phyloP scores from a whole-genome alignment of 1,284 basidiomycete genomes.

The Moesziomyces sp. region DNA sequence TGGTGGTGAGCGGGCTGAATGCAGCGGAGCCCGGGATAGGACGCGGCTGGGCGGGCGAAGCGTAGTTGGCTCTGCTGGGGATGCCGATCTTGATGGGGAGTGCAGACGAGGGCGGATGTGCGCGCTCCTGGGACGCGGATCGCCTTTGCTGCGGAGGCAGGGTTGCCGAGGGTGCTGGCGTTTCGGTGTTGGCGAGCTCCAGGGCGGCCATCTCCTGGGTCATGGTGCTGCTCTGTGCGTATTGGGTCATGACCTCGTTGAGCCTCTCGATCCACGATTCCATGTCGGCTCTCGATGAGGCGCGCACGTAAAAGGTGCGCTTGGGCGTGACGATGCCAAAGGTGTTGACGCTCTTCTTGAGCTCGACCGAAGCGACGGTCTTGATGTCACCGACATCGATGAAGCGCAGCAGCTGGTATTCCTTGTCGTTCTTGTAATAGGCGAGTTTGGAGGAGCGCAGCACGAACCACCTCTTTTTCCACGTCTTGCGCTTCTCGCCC shows the following conservation, averaged over 20 bases:
- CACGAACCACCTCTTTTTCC: slow-evolving; percentile 99
- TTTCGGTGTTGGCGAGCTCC: slow-evolving; percentile 37
- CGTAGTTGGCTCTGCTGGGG: slow-evolving; percentile 39
- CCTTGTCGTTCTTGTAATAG: slow-evolving; percentile 90
- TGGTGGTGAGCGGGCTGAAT: slow-evolving; percentile 53
- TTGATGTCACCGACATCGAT: slow-evolving; percentile 90
- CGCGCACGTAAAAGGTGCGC: slow-evolving; percentile 93
- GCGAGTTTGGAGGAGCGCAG: slow-evolving; percentile 88
- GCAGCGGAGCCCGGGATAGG: slow-evolving; percentile 43
- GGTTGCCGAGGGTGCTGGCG: slow-evolving; percentile 32
- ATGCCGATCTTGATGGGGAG: slow-evolving; percentile 54
- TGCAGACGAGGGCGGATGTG: slow-evolving; percentile 5
- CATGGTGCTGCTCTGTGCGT: slow-evolving; percentile 54
- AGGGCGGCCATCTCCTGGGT: slow-evolving; percentile 54
- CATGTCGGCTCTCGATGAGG: slow-evolving; percentile 78
- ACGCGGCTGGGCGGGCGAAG: slow-evolving; percentile 52
- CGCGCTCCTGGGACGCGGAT: slow-evolving; percentile 39
- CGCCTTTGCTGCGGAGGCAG: slow-evolving; percentile 22
- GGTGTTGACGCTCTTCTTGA: slow-evolving; percentile 89
- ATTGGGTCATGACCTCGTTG: slow-evolving; percentile 78
- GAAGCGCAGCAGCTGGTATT: slow-evolving; percentile 80
- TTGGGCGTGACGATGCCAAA: slow-evolving; percentile 92
- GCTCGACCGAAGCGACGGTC: slow-evolving; percentile 84
- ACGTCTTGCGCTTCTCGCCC: slow-evolving; percentile 95
- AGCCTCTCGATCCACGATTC: slow-evolving; percentile 86